Evolutionary conservation across 1,284 basidiomycete genomes (phyloP).

Genomic region (Sparassis latifolia): DNA sequence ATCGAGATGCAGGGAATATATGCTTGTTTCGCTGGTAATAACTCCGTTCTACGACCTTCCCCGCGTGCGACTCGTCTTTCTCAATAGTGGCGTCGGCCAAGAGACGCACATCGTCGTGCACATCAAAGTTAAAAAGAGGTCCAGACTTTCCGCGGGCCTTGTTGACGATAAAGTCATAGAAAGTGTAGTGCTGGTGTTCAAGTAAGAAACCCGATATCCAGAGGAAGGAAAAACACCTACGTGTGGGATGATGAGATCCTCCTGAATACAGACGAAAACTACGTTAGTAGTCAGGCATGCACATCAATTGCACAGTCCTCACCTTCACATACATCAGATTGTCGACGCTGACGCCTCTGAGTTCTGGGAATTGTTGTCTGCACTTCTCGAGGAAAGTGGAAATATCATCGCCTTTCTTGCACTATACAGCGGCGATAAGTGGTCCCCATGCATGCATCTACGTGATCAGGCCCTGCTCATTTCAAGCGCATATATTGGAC

Average conservation of each 20-base stretch:
- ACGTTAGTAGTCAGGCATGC: not conserved
- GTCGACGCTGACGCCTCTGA: constrained; percentile 86
- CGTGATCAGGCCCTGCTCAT: constrained; percentile 19
- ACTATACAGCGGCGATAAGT: constrained; percentile 41
- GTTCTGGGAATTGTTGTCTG: constrained; percentile 86
- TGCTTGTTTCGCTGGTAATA: constrained; percentile 98
- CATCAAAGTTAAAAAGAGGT: constrained; percentile 97
- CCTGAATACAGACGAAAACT: constrained; percentile 37
- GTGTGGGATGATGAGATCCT: constrained; percentile 93
- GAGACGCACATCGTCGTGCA: constrained; percentile 95
- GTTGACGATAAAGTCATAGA: constrained; percentile 98
- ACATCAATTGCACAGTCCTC: constrained; percentile 14
- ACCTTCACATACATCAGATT: constrained; percentile 99
- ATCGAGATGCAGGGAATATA: constrained; percentile 92
- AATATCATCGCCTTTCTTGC: constrained; percentile 97
- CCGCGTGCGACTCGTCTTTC: constrained; percentile 98
- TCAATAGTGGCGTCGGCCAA: constrained; percentile 94
- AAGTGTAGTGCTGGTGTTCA: constrained; percentile 82
- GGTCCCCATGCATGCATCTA: constrained; percentile 18
- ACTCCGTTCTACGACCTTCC: constrained; percentile 94
- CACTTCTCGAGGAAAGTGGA: constrained; percentile 89
- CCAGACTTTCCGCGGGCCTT: constrained; percentile 98
- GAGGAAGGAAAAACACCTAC: constrained; percentile 36
- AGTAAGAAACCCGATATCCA: constrained; percentile 1
- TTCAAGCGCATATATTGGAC: constrained; percentile 24